Evolutionary conservation across 805 yeast species (phyloP), one percentile per base, ranked within the genome.

Genomic region (Cephaloascus fragrans): DNA sequence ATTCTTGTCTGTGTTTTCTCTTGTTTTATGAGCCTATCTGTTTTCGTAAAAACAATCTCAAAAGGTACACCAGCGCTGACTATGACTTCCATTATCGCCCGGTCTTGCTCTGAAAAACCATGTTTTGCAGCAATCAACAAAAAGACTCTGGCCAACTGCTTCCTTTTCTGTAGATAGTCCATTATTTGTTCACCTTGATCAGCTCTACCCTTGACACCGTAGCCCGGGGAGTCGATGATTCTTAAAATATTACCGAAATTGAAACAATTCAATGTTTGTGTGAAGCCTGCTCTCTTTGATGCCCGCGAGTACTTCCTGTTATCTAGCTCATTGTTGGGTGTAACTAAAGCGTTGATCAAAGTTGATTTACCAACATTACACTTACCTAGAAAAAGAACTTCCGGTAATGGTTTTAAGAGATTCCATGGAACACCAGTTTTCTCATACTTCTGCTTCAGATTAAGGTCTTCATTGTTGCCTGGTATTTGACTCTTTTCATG

Each of bases 341-440:
- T 62, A 3, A 83, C 58, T 6, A 86, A 40, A 10, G 72, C 73
- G 50, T 84, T 83, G 32, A 88, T 62, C 19, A 88, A 54, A 0
- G 94, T 77, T 0, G 95, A 84, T 52, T 88, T 88, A 0, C 96
- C 97, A 5, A 81, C 88, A 48, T 88, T 88, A 36, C 94, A 81
- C 45, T 85, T 73, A 0, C 97, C 96, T 35, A 88, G 48, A 36
- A 88, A 68, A 3, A 82, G 62, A 3, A 87, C 73, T 50, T 87
- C 96, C 0, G 96, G 95, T 10, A 83, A 60, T 4, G 52, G 46
- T 38, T 34, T 39, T 16, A 16, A 16, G 26, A 14, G 6, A 15
- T 14, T 32, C 34, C 34, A 15, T 8, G 34, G 14, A 8, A 17
- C 14, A 17, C 34, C 34, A 8, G 18, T 15, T 14, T 34, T 18